Evolutionary conservation across 257 asterid species (phyloP).

Genomic region (Vinca minor): DNA sequence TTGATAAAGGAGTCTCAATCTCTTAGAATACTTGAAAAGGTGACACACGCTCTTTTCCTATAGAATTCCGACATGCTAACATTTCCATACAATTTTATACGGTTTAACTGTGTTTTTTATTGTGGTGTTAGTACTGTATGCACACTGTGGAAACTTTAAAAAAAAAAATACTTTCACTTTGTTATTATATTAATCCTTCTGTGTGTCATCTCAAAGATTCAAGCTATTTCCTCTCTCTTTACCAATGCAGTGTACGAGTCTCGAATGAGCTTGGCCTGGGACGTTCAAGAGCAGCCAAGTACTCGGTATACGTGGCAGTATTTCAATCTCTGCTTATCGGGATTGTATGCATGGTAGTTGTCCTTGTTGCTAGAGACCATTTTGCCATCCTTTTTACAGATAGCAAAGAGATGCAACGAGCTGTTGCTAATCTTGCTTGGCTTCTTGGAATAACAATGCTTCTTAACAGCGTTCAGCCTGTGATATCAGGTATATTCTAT

Average conservation of each 20-base stretch:
- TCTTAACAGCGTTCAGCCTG: constrained; percentile 87
- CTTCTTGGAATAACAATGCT: constrained; percentile 73
- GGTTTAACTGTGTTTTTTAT: not conserved
- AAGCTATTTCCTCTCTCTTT: not conserved
- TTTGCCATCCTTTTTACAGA: constrained; percentile 47
- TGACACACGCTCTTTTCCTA: not conserved
- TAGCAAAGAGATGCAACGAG: constrained; percentile 54
- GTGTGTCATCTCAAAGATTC: not conserved
- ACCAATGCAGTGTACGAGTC: constrained; percentile 52
- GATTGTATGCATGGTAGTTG: constrained; percentile 44
- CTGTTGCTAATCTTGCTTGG: constrained; percentile 59
- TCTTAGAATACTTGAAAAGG: not conserved
- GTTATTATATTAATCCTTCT: not conserved
- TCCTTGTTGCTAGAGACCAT: constrained; percentile 43
- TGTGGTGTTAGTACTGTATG: not conserved
- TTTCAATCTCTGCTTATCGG: constrained; percentile 58
- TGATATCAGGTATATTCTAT: constrained; percentile 56
- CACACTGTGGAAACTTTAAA: not conserved
- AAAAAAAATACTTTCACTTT: not conserved
- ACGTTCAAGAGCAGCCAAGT: constrained; percentile 64
- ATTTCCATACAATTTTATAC: not conserved
- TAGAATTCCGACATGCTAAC: not conserved
- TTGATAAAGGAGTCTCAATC: not conserved
- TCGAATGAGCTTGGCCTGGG: constrained; percentile 71
- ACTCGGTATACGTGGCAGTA: constrained; percentile 40